Evolutionary conservation across 441 rosid genomes (phyloP).

Genomic region (Aquilaria agallochum): DNA sequence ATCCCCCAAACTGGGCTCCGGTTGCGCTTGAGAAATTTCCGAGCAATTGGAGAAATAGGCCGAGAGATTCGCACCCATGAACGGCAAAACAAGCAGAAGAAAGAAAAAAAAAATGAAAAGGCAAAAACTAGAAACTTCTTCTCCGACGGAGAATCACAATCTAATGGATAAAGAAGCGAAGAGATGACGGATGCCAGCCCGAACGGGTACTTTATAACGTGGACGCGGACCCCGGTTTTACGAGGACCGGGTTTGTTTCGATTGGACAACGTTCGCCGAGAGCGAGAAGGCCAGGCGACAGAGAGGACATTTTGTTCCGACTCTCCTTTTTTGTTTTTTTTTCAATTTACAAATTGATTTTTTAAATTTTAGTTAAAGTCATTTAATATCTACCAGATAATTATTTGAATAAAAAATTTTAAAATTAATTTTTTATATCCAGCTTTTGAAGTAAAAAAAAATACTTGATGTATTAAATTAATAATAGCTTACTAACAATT

Average conservation of each 20-base stretch:
- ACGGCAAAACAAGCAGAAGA: constrained; percentile 4
- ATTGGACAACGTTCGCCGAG: neutral
- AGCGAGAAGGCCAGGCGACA: neutral
- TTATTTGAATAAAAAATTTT: too few relatives aligned
- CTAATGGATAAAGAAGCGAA: neutral
- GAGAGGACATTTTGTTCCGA: neutral
- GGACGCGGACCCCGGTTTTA: neutral
- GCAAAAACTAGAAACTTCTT: neutral
- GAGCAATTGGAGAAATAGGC: constrained; percentile 23
- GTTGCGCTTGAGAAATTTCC: constrained; percentile 9
- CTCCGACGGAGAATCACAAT: neutral
- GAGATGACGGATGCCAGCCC: neutral
- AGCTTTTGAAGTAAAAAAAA: too few relatives aligned
- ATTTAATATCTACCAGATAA: too few relatives aligned
- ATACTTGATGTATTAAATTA: too few relatives aligned
- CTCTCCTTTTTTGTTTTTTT: too few relatives aligned
- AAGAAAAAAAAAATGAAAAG: constrained; percentile 11
- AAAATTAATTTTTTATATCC: too few relatives aligned
- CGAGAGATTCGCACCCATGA: constrained; percentile 65
- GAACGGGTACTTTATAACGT: constrained; percentile 9
- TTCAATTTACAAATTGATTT: too few relatives aligned
- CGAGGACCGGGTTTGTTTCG: neutral
- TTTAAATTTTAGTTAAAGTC: too few relatives aligned
- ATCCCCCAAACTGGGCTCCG: constrained; percentile 52
- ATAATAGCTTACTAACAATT: too few relatives aligned